Evolutionary conservation across 257 asterid species (phyloP).

Genomic region (Nicotiana tabacum): DNA sequence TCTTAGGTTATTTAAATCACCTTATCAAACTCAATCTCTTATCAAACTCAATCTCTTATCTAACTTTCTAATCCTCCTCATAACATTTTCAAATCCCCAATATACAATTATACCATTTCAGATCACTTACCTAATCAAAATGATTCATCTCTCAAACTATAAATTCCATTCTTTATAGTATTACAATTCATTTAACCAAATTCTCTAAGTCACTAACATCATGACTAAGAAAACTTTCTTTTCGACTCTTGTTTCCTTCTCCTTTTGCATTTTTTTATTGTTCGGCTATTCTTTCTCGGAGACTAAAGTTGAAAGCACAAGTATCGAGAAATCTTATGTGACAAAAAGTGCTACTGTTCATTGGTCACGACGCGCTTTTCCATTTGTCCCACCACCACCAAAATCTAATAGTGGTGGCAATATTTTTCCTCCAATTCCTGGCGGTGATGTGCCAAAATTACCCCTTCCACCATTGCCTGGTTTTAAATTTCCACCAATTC

Average conservation of each 20-base stretch:
- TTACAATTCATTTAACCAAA: no score
- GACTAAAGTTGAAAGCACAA: no score
- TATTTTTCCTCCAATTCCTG: neutral
- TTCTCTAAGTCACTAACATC: no score
- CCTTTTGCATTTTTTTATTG: no score
- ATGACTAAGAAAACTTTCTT: no score
- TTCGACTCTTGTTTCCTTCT: no score
- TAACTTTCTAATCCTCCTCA: neutral
- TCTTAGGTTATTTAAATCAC: no score
- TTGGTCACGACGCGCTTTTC: neutral
- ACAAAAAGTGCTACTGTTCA: neutral
- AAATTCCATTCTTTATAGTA: no score
- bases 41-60: neutral
- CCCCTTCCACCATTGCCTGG: neutral
- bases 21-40: no score
- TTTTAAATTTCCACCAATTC: neutral
- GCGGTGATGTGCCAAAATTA: neutral
- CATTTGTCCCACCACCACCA: neutral
- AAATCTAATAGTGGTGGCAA: neutral
- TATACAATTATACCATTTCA: no score
- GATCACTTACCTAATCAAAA: neutral
- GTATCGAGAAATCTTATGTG: neutral
- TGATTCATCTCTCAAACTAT: neutral
- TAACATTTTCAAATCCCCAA: no score
- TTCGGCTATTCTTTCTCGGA: no score